Conservation (phyloP, 2,329 filamentous ascomycete genomes). For the Orbilia brochopaga region DNA sequence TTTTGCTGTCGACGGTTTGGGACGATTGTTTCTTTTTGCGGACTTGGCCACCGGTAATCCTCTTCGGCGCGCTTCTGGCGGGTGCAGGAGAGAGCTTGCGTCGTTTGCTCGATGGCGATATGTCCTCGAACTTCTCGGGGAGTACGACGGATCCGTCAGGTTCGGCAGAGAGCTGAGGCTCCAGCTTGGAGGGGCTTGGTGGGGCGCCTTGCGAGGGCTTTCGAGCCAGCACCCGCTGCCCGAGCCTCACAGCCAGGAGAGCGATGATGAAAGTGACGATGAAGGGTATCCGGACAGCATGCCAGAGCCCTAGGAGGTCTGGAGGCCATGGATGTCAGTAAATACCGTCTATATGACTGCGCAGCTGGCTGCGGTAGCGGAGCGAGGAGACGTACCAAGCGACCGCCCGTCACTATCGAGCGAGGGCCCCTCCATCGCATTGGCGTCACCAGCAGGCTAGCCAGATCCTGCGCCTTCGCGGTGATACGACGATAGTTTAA, state of each 20-base stretch:
- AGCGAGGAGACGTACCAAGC: not conserved
- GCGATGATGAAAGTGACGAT: constrained; percentile 4
- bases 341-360: not conserved
- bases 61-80: constrained; percentile 58
- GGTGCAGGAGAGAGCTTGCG: constrained; percentile 53
- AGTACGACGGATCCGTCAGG: constrained; percentile 38
- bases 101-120: constrained; percentile 21
- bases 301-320: constrained; percentile 48
- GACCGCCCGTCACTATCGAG: not conserved
- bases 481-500: not conserved
- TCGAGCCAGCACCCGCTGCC: constrained; percentile 14
- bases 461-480: not conserved
- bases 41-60: constrained; percentile 55
- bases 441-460: not conserved
- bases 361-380: not conserved
- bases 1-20: constrained; percentile 5
- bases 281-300: constrained; percentile 21
- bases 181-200: constrained; percentile 42
- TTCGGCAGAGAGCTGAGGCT: constrained; percentile 40
- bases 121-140: constrained; percentile 41
- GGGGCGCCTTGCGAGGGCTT: constrained; percentile 13
- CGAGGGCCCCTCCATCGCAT: not conserved
- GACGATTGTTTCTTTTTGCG: constrained; percentile 53
- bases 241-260: constrained; percentile 15
- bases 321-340: not conserved